Conservation (phyloP, 257 asterid genomes). For the Solanum sparsipilum region DNA sequence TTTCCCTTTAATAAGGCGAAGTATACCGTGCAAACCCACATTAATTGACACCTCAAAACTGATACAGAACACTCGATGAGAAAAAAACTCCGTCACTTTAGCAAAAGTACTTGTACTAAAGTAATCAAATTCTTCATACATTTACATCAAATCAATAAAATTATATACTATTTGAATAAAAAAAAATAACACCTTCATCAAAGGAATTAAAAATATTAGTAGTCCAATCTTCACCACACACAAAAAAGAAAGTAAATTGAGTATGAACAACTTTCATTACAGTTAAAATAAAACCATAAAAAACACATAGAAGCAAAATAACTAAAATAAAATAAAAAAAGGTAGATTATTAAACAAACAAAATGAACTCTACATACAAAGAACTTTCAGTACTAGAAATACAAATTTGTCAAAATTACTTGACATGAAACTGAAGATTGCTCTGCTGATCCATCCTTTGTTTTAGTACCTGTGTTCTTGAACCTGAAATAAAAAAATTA, state of each 20-base stretch:
- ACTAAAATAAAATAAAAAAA: background rate
- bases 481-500: slow-evolving; percentile 24
- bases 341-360: background rate
- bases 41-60: background rate
- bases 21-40: fast-evolving
- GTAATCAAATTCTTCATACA: background rate
- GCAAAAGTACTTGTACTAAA: no score
- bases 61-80: background rate
- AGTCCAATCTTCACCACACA: background rate
- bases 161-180: background rate
- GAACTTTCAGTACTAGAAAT: background rate
- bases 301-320: background rate
- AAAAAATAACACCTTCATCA: background rate
- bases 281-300: background rate
- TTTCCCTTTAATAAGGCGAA: background rate
- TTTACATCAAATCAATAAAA: background rate
- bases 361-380: background rate
- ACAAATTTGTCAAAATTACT: background rate
- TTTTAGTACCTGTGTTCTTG: slow-evolving; percentile 43
- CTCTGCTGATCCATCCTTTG: background rate
- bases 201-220: background rate
- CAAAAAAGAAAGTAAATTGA: background rate
- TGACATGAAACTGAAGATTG: background rate
- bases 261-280: background rate
- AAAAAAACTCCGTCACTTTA: background rate